Evolutionary conservation across 352 stramenopile species (phyloP).

Genomic region (Pythium aristosporum): DNA sequence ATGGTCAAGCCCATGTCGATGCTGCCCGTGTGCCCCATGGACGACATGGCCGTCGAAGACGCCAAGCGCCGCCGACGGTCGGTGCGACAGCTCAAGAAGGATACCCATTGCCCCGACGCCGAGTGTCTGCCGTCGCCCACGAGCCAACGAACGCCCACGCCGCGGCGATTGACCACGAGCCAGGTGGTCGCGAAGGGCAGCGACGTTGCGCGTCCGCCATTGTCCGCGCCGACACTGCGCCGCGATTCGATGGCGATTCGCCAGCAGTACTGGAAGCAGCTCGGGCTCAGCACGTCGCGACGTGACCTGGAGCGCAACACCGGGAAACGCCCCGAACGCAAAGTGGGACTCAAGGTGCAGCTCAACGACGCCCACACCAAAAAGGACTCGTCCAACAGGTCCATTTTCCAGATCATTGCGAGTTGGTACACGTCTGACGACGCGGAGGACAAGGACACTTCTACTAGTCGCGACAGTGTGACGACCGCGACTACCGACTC

Average conservation of each 20-base stretch:
- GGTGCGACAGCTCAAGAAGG: slow-evolving; percentile 40
- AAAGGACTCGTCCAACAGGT: slow-evolving; percentile 41
- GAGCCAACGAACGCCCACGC: slow-evolving; percentile 32
- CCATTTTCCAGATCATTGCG: slow-evolving; percentile 79
- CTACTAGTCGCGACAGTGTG: slow-evolving; percentile 18
- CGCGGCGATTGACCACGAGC: slow-evolving; percentile 16
- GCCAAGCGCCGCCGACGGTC: slow-evolving; percentile 71
- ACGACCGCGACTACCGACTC: slow-evolving; percentile 19
- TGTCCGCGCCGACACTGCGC: slow-evolving; percentile 41
- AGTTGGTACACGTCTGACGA: slow-evolving; percentile 67
- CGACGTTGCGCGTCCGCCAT: slow-evolving; percentile 20
- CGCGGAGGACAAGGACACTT: slow-evolving; percentile 26
- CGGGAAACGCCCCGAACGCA: slow-evolving; percentile 54
- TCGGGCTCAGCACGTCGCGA: slow-evolving; percentile 78
- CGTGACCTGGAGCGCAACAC: slow-evolving; percentile 81
- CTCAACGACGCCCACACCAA: slow-evolving; percentile 63
- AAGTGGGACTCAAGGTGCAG: slow-evolving; percentile 70
- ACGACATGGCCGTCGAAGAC: slow-evolving; percentile 75
- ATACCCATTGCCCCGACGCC: slow-evolving; percentile 43
- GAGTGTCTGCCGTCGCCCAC: slow-evolving; percentile 55
- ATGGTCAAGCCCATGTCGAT: slow-evolving; percentile 76
- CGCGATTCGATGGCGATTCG: slow-evolving; percentile 84
- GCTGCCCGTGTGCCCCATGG: slow-evolving; percentile 68
- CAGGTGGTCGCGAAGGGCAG: slow-evolving; percentile 12
- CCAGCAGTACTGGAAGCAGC: slow-evolving; percentile 85